phyloP scores from a whole-genome alignment of 2,329 filamentous ascomycete species.

The Fusarium nelsonii region DNA sequence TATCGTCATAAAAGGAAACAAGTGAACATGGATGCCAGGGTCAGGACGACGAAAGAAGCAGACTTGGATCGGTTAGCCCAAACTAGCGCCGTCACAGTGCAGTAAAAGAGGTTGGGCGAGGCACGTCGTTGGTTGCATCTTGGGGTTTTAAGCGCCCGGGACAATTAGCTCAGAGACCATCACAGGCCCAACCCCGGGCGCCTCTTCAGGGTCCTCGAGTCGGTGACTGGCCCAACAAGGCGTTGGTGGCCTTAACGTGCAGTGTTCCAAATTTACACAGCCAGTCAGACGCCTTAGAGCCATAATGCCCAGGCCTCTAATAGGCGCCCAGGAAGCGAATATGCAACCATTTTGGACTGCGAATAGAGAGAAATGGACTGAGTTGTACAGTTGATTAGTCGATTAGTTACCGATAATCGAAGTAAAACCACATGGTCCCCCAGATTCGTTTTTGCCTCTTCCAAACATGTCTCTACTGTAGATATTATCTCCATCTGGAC shows the following conservation, averaged over 20 bases:
- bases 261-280: constrained; percentile 48
- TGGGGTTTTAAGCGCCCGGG: constrained; percentile 44
- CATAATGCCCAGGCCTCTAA: constrained; percentile 38
- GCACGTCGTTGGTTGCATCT: constrained; percentile 40
- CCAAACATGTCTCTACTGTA: not conserved
- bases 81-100: constrained; percentile 49
- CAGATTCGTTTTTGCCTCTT: constrained; percentile 15
- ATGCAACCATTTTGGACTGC: constrained; percentile 2
- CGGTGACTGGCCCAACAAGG: constrained; percentile 9
- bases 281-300: constrained; percentile 42
- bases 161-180: constrained; percentile 8
- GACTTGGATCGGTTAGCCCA: constrained; percentile 23
- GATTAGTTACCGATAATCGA: not conserved
- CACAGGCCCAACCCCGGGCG: constrained; percentile 20
- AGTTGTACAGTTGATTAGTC: not conserved
- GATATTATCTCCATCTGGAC: not conserved
- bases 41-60: not conserved
- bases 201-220: constrained; percentile 22
- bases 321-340: constrained; percentile 39
- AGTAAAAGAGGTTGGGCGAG: constrained; percentile 33
- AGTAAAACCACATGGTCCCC: constrained; percentile 35
- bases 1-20: not conserved
- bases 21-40: constrained; percentile 7
- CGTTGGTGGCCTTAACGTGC: constrained; percentile 37
- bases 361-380: not conserved